phyloP scores from a whole-genome alignment of 208 protist genomes.

The Dictyostelium gargantuum region DNA sequence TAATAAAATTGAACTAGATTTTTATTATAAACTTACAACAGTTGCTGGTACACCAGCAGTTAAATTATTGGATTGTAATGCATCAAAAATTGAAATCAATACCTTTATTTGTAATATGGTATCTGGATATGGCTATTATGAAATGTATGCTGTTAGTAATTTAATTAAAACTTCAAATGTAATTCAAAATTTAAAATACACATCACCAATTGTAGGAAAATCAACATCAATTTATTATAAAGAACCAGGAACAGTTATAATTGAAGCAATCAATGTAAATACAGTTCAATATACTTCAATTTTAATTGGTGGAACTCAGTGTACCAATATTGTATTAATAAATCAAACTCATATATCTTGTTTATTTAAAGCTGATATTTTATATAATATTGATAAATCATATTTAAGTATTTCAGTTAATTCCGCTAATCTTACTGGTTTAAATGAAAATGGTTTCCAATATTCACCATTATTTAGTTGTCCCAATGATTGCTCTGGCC shows the following conservation, averaged over 20 bases:
- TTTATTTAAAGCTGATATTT: neutral
- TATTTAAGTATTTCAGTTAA: neutral
- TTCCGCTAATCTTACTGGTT: neutral
- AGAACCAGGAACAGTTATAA: neutral
- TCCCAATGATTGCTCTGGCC: neutral
- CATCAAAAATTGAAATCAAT: neutral
- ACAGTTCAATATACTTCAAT: neutral
- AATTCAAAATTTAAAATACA: neutral
- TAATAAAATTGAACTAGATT: neutral
- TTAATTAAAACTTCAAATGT: too few species aligned
- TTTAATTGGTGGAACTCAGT: neutral
- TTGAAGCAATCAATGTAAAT: neutral
- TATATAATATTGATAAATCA: neutral
- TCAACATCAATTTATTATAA: neutral
- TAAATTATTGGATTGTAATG: neutral
- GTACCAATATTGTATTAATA: neutral
- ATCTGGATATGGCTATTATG: too few species aligned
- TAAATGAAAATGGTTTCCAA: neutral
- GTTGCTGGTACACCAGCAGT: neutral
- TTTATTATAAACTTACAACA: neutral
- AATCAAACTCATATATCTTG: neutral
- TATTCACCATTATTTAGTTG: neutral
- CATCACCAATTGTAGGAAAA: neutral
- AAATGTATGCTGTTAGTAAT: too few species aligned
- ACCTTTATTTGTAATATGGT: neutral